Evolutionary conservation across 108 stramenopile genomes (phyloP).

Genomic region (Pseudonitzschia pungens): DNA sequence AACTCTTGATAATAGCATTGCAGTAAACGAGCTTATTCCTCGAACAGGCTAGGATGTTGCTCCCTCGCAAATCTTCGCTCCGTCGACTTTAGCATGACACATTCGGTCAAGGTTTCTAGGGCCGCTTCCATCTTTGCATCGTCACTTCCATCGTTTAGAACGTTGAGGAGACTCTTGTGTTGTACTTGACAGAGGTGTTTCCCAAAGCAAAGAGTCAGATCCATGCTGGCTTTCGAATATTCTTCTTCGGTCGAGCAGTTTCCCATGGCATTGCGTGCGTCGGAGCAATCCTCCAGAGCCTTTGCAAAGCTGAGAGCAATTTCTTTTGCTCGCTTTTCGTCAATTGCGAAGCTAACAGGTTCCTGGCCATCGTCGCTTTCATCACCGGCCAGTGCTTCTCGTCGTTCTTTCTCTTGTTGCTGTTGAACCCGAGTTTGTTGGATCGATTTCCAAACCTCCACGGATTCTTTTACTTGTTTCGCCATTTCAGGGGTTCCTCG

Average conservation of each 20-base stretch:
- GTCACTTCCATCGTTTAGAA: slow-evolving; percentile 43
- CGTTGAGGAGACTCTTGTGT: slow-evolving; percentile 52
- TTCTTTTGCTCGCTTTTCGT: slow-evolving; percentile 47
- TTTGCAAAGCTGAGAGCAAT: slow-evolving; percentile 61
- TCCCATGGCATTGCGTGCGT: slow-evolving; percentile 44
- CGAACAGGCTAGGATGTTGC: slow-evolving; percentile 56
- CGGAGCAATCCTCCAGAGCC: slow-evolving; percentile 53
- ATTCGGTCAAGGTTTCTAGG: slow-evolving; percentile 63
- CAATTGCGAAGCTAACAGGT: slow-evolving; percentile 50
- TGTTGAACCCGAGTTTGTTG: slow-evolving; percentile 41
- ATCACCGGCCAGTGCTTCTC: slow-evolving; percentile 13
- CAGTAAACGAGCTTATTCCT: slow-evolving; percentile 6
- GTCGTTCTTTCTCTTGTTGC: slow-evolving; percentile 26
- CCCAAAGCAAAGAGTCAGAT: slow-evolving; percentile 86
- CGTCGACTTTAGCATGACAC: slow-evolving; percentile 58
- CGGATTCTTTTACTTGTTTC: slow-evolving; percentile 68
- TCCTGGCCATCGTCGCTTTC: slow-evolving; percentile 51
- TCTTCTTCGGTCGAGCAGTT: slow-evolving; percentile 68
- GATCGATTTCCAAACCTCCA: slow-evolving; percentile 77
- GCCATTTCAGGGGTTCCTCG: slow-evolving; percentile 57
- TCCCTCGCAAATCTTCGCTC: slow-evolving; percentile 51
- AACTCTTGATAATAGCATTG: too few relatives aligned
- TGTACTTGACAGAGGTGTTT: slow-evolving; percentile 83
- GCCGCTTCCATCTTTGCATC: slow-evolving; percentile 67
- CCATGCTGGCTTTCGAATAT: slow-evolving; percentile 73